phyloP scores from a whole-genome alignment of 768 basidiomycete genomes.

The Leccinellum albellum region DNA sequence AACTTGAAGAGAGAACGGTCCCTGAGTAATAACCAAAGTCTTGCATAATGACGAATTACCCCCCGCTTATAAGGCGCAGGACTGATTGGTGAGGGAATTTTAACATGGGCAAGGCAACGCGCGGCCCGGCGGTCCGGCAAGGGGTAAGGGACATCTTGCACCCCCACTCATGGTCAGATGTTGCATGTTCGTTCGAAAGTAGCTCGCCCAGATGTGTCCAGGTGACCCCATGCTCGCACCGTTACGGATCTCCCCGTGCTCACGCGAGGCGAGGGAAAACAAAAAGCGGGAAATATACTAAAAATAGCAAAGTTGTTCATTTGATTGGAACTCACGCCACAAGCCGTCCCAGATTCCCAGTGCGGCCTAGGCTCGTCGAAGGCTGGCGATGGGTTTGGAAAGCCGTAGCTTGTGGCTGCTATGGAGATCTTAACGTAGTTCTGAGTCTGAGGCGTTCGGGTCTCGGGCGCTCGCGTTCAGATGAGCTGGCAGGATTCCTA shows the following conservation, averaged over 20 bases:
- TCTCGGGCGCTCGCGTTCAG: not conserved
- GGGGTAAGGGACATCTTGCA: not conserved
- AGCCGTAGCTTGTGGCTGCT: not conserved
- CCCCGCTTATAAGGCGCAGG: conserved; percentile 1
- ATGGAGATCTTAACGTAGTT: not conserved
- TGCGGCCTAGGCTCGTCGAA: not conserved
- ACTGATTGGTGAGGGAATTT: not conserved
- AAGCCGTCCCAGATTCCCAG: not conserved
- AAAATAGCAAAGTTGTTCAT: not conserved
- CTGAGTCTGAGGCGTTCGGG: not conserved
- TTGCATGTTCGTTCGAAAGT: not conserved
- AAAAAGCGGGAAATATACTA: not conserved
- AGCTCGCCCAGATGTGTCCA: not conserved
- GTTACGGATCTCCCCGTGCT: not conserved
- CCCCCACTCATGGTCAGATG: not conserved
- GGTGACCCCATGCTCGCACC: not conserved
- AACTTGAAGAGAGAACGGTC: not conserved
- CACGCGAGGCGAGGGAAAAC: not conserved
- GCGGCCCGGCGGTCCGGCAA: conserved; percentile 4
- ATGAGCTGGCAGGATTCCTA: not conserved
- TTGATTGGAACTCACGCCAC: not conserved
- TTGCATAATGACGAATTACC: not conserved
- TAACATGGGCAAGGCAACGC: not conserved
- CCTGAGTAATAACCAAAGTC: not conserved
- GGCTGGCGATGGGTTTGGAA: not conserved